Base-by-base conservation (phyloP, 805 yeast genomes). In the Priceomyces medius region DNA sequence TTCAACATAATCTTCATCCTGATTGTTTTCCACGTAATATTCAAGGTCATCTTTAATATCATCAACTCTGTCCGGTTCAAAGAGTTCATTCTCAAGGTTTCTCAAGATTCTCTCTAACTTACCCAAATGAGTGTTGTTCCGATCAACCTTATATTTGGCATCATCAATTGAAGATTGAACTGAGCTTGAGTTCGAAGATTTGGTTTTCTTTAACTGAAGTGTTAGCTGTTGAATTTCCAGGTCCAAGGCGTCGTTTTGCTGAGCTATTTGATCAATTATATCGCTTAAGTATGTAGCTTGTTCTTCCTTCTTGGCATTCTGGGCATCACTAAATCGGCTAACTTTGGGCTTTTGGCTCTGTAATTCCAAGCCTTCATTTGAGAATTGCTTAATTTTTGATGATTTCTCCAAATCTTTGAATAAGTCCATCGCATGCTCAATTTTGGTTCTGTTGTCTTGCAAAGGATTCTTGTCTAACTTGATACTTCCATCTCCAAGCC, bases 371-470 rank as follows among this genome's bases (percentile, higher is more conserved):
- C 97, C 97, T 63, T 93, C 98, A 57, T 88, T 88, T 23, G 93
- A 82, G 60, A 87, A 91, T 39, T 96, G 97, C 63, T 91, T 91
- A 28, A 95, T 88, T 67, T 91, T 91, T 79, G 88, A 84, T 48
- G 84, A 80, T 66, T 89, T 88, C 64, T 91, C 99, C 52, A 91
- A 88, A 42, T 88, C 91, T 61, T 93, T 93, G 68, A 91, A 93
- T 54, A 89, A 79, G 64, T 91, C 99, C 99, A 91, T 91, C 46
- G 93, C 93, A 56, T 89, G 85, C 54, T 91, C 97, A 43, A 83
- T 72, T 48, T 88, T 69, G 37, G 71, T 61, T 12, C 81, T 77
- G 54, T 85, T 86, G 59, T 88, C 93, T 38, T 60, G 71, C 23
- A 71, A 51, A 20, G 55, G 43, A 35, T 46, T 51, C 50, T 68